Evolutionary conservation across 2,329 filamentous ascomycete genomes (phyloP), one percentile per base, ranked within the genome.

Genomic region (Pyrenophora seminiperda): DNA sequence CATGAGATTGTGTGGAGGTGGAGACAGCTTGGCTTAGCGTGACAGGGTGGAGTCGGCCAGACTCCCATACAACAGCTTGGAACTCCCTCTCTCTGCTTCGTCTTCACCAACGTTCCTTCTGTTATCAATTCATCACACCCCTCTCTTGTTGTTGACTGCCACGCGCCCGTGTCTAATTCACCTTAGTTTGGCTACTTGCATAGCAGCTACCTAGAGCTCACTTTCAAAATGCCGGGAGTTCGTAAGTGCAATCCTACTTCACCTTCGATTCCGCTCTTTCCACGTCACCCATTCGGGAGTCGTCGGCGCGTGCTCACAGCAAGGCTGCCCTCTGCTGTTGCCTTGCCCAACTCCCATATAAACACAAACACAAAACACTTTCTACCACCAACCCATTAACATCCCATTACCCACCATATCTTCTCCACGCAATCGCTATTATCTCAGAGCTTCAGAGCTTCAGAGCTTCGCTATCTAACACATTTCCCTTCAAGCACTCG

Each of bases 161-260:
- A 36, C 32, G 33, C 19, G 27, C 22, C 13, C 18, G 31, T 37
- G 24, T 18, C 5, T 1, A 36, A 18, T 13, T 34, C 15, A 27
- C 36, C 27, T 13, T 22, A 31, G 17, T 27, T 13, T 9, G 3
- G 42, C 17, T 30, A 22, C 41, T 39, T 30, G 14, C 38, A 37
- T 40, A 22, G 33, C 32, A 20, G 20, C 30, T 18, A 20, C 27
- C 41, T 32, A 34, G 27, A 30, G 13, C 34, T 46, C 37, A 33
- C 38, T 42, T 22, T 45, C 60, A 67, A 39, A 55, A 74, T 74
- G 71, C 71, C 71, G 51, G 71, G 71, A 59, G 71, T 74, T 50
- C 71, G 71, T 74, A 67, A 68, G 71, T 74, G 52, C 53, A 34
- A 50, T 34, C 45, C 42, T 38, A 38, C 20, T 27, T 50, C 48